These are phyloP conservation scores for Dioscorea zingiberensis DNA, from an alignment of 106 monocot genomes.

Conservation along the genomic window DNA sequence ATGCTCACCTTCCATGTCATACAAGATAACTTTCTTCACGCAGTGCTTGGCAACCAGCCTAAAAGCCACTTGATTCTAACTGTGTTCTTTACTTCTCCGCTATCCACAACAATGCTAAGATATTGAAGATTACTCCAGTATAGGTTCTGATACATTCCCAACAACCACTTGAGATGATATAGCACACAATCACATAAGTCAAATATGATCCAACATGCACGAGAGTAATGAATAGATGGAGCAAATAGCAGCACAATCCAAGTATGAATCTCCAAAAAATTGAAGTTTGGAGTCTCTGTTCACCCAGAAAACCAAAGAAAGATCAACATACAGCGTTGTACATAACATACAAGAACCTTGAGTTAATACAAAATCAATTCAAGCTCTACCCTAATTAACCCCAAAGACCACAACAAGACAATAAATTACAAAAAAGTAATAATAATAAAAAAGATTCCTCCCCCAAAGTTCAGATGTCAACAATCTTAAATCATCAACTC, in stretches of 20 bases:
- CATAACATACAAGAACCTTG: too few relatives aligned
- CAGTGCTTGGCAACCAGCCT: conserved; percentile 42
- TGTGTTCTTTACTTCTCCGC: conserved; percentile 57
- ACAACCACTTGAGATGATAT: conserved; percentile 49
- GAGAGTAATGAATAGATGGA: conserved; percentile 44
- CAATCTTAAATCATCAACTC: too few relatives aligned
- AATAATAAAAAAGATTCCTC: too few relatives aligned
- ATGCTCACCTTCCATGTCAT: conserved; percentile 73
- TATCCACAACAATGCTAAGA: conserved; percentile 70
- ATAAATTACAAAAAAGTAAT: too few relatives aligned
- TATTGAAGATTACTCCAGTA: conserved; percentile 30
- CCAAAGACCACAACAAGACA: too few relatives aligned
- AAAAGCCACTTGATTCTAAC: conserved; percentile 47
- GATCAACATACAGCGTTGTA: too few relatives aligned
- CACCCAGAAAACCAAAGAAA: neutral
- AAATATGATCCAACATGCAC: conserved; percentile 33
- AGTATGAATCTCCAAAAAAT: conserved; percentile 24
- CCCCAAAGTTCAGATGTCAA: too few relatives aligned
- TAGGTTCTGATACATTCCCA: conserved; percentile 37
- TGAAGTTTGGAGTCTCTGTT: conserved; percentile 31
- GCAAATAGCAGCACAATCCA: conserved; percentile 40
- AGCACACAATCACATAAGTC: conserved; percentile 26
- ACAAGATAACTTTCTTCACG: conserved; percentile 56
- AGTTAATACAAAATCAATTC: too few relatives aligned
- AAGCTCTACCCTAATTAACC: too few relatives aligned